Evolutionary conservation across 225 moss, liverwort and hornwort genomes (phyloP).

Genomic region (Rhytidiadelphus loreus): DNA sequence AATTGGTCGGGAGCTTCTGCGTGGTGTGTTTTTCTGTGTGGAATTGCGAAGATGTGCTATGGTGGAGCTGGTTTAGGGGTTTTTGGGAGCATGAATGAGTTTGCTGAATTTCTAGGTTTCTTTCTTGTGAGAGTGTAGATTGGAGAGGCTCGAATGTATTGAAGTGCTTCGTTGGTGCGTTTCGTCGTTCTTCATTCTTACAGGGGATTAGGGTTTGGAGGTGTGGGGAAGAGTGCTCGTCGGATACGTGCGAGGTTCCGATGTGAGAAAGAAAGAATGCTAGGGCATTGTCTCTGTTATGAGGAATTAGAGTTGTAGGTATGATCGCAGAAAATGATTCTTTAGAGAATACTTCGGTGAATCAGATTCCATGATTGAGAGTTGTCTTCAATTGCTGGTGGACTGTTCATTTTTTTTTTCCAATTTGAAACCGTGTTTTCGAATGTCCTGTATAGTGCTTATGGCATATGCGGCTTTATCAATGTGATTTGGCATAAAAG

Average conservation of each 20-base stretch:
- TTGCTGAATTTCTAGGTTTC: neutral
- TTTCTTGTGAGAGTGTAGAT: neutral
- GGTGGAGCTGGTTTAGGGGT: neutral
- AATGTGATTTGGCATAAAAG: neutral
- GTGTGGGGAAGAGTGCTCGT: neutral
- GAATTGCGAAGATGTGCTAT: neutral
- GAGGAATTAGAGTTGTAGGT: neutral
- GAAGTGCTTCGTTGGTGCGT: neutral
- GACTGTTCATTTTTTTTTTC: neutral
- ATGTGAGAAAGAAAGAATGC: neutral
- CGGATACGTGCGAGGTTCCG: neutral
- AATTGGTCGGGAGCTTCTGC: neutral
- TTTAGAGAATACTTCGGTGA: neutral
- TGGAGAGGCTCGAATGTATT: neutral
- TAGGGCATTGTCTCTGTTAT: neutral
- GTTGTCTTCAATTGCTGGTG: neutral
- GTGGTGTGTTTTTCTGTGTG: neutral
- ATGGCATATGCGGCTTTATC: neutral
- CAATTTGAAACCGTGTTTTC: neutral
- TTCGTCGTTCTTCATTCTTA: neutral
- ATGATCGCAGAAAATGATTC: neutral
- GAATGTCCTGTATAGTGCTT: neutral
- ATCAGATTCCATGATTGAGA: neutral
- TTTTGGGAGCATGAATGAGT: neutral
- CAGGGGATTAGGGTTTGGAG: conserved; percentile 16